Percentiles rank a stretch among this genome's conserved stretches.
Conservation (phyloP, 805 yeast genomes). For the Metschnikowia gelsemii region DNA sequence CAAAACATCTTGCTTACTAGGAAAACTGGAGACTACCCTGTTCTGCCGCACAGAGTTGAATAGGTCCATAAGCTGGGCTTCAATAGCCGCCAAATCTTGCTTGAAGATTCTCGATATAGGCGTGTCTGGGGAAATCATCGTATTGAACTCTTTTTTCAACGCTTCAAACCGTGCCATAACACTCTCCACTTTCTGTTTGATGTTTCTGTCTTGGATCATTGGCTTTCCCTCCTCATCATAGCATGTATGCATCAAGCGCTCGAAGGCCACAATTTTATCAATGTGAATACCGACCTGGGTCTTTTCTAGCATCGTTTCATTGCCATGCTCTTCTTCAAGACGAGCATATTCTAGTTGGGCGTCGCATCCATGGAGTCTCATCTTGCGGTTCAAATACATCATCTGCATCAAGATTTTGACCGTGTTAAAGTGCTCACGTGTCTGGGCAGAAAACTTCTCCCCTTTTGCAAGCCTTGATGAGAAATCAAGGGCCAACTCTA, state of each 20-base stretch:
- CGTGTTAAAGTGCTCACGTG: neutral
- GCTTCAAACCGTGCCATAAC: neutral
- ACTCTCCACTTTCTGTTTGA: neutral
- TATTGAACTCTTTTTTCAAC: neutral
- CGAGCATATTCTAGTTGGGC: neutral
- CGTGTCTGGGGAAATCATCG: neutral
- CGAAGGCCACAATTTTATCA: conserved; percentile 1
- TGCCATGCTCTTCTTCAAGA: neutral
- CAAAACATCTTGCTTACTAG: conserved; percentile 1
- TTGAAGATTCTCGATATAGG: conserved; percentile 1
- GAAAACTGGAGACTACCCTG: neutral
- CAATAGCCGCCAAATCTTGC: conserved; percentile 1
- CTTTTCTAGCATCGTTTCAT: neutral
- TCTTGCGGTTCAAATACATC: conserved; percentile 1
- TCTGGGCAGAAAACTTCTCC: neutral
- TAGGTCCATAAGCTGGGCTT: neutral
- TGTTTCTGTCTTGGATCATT: neutral
- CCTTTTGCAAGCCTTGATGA: neutral
- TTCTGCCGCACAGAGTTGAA: neutral
- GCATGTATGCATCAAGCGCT: neutral
- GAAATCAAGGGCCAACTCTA: neutral
- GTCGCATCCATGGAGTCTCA: conserved; percentile 4
- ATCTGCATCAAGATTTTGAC: neutral
- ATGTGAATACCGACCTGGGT: neutral
- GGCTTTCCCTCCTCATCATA: conserved; percentile 3